phyloP scores from a whole-genome alignment of 1,284 basidiomycete genomes.

The Ustilago tritici region DNA sequence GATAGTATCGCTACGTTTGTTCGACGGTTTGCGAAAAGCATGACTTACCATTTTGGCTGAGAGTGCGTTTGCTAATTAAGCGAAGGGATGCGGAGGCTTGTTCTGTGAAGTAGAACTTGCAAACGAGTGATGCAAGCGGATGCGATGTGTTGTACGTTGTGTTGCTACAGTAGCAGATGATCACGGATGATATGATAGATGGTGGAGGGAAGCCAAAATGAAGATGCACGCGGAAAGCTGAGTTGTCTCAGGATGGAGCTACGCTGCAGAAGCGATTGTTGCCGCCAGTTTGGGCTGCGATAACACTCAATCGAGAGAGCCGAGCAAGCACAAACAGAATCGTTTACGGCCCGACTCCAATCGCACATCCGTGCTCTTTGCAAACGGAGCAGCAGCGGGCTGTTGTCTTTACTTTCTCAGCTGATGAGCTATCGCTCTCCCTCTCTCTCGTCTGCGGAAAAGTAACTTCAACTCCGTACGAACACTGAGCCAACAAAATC shows the following conservation, averaged over 20 bases:
- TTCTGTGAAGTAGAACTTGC: conserved; percentile 12
- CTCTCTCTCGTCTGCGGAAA: neutral
- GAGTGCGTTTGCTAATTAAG: conserved; percentile 9
- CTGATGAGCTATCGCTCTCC: conserved; percentile 10
- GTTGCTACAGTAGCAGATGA: conserved; percentile 5
- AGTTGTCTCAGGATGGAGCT: conserved; percentile 16
- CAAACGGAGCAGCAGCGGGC: neutral
- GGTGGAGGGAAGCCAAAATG: conserved; percentile 4
- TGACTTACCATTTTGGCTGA: conserved; percentile 39
- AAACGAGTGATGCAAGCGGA: conserved; percentile 13
- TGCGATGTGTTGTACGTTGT: conserved; percentile 2
- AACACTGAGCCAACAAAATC: neutral
- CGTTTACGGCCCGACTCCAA: conserved; percentile 1
- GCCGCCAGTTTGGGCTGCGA: neutral
- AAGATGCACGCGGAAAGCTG: conserved; percentile 2
- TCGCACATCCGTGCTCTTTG: neutral
- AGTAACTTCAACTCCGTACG: neutral
- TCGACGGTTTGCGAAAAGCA: neutral
- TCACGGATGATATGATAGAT: conserved; percentile 11
- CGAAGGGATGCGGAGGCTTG: neutral
- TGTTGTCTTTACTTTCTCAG: neutral
- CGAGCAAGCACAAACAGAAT: conserved; percentile 3
- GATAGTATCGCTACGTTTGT: neutral
- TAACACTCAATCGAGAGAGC: neutral
- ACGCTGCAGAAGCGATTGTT: neutral